A percentile compares a stretch with the other conserved stretches of the same genome.
Evolutionary conservation across 2,329 filamentous ascomycete species (phyloP).

Genomic region (Sporothrix dimorphospora): DNA sequence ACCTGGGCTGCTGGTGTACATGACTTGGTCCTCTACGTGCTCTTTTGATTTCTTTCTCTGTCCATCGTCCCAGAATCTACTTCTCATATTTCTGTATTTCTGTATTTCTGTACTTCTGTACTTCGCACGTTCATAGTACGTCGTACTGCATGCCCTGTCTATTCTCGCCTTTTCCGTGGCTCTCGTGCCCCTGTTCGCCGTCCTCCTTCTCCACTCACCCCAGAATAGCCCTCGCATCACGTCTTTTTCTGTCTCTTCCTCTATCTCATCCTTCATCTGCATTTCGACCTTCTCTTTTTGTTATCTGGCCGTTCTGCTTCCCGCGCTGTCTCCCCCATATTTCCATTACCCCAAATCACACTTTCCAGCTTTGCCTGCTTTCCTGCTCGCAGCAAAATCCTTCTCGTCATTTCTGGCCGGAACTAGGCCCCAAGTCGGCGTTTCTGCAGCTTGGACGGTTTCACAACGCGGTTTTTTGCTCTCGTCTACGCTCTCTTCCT

Average conservation of each 20-base stretch:
- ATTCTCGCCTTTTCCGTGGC: conserved; percentile 4
- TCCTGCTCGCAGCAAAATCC: neutral
- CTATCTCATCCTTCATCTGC: neutral
- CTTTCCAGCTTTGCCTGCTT: neutral
- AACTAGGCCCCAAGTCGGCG: neutral
- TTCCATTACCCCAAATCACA: conserved; percentile 9
- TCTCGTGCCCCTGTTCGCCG: neutral
- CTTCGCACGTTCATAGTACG: no score
- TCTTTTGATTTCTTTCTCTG: neutral
- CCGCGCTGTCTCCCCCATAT: neutral
- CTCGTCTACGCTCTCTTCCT: neutral
- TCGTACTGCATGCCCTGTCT: neutral
- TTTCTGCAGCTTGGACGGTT: neutral
- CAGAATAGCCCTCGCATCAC: neutral
- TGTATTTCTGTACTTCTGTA: neutral
- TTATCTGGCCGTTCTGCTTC: neutral
- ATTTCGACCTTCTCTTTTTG: neutral
- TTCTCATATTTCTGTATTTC: neutral
- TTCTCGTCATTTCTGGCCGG: neutral
- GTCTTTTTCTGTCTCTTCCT: neutral
- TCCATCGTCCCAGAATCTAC: neutral
- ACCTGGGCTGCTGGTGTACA: neutral
- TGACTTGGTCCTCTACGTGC: neutral
- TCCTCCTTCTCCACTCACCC: neutral
- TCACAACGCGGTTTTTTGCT: conserved; percentile 2